Evolutionary conservation across 306 rosid genomes (phyloP), one percentile per base, ranked within the genome.

Genomic region (Vigna angularis): DNA sequence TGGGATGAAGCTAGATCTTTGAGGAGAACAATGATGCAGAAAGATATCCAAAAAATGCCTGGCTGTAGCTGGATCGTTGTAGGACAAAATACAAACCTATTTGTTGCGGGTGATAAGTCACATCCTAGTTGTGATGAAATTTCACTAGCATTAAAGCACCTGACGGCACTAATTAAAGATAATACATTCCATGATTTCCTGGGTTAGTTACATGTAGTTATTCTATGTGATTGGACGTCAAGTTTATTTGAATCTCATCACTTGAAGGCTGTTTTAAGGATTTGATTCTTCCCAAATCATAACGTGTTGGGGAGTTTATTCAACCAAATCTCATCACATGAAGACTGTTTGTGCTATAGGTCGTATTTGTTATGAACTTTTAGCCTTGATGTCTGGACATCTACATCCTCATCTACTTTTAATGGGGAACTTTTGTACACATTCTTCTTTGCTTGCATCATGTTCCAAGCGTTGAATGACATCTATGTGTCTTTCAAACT

Each of bases 51-150:
- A 62, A 88, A 93, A 78, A 76, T 81, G 86, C 91, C 97, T 24
- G 97, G 95, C 22, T 79, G 84, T 77, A 93, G 98, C 73, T 91
- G 97, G 97, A 91, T 91, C 79, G 78, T 79, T 45, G 80, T 85
- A 50, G 97, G 86, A 66, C 87, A 90, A 70, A 87, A 17, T 63
- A 89, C 82, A 17, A 82, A 81, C 66, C 66, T 78, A 53, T 91
- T 89, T 84, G 83, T 87, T 34, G 91, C 87, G 0, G 85, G 91
- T 58, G 90, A 89, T 69, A 79, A 59, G 49, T 84, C 91, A 14
- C 93, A 87, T 81, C 77, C 79, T 72, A 56, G 66, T 51, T 81
- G 71, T 16, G 81, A 13, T 82, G 90, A 86, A 85, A 89, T 91
- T 71, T 78, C 75, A 49, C 81, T 62, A 66, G 70, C 65, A 72